Evolutionary conservation across 768 basidiomycete species (phyloP).

Genomic region (Rhodotorula toruloides): DNA sequence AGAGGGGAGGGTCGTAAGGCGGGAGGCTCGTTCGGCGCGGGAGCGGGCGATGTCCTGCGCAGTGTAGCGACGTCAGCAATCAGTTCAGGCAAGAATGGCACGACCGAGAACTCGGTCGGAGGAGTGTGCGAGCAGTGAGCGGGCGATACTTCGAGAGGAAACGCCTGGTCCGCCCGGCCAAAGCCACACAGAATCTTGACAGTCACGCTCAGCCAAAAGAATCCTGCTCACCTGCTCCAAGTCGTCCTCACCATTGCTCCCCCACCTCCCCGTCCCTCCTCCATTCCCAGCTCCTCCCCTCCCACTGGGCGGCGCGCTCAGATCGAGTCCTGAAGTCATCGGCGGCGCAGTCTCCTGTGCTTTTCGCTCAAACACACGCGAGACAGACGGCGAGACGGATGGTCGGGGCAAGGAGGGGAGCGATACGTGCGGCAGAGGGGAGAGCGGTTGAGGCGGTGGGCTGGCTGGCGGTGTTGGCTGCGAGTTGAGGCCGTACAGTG

Average conservation of each 20-base stretch:
- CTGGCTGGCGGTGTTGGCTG: not conserved
- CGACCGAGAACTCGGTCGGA: not conserved
- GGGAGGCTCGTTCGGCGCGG: constrained; percentile 8
- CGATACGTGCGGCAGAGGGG: not conserved
- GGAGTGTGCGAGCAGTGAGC: no score
- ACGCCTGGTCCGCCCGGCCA: not conserved
- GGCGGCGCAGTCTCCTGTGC: not conserved
- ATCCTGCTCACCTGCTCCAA: not conserved
- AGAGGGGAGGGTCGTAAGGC: not conserved
- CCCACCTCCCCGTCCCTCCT: not conserved
- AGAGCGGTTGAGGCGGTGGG: not conserved
- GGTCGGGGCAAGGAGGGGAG: constrained; percentile 19
- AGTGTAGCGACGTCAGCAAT: no score
- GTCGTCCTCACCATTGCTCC: no score
- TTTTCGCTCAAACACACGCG: constrained; percentile 23
- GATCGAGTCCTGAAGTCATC: constrained; percentile 9
- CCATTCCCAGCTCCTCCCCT: not conserved
- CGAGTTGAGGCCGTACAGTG: no score
- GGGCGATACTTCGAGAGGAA: constrained; percentile 4
- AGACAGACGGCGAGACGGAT: constrained; percentile 16
- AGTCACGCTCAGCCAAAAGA: not conserved
- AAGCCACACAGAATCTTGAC: no score
- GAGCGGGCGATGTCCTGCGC: constrained; percentile 17
- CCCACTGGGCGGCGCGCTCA: not conserved
- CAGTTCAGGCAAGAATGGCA: no score